Percentiles rank a stretch among this genome's conserved stretches.
These are phyloP conservation scores for Taiozyma onychis DNA, from an alignment of 1,139 yeast genomes.

Conservation along the genomic window DNA sequence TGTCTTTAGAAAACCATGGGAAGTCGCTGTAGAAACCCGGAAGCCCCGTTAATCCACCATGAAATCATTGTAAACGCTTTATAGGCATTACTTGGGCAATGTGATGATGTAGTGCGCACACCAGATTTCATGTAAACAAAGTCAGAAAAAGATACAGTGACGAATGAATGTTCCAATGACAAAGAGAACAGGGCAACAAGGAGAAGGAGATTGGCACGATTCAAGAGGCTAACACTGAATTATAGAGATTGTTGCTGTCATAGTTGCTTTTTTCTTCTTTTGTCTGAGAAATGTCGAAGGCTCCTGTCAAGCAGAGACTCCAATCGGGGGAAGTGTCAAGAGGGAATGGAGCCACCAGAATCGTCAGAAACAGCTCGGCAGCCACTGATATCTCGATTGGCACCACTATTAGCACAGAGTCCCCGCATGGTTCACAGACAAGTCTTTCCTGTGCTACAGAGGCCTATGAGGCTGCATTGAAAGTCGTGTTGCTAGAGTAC, in stretches of 20 bases:
- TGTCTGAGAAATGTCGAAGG: background rate
- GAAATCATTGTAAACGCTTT: background rate
- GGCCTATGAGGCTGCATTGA: slow-evolving; percentile 38
- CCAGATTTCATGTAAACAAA: background rate
- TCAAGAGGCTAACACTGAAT: background rate
- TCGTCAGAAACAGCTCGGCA: slow-evolving; percentile 12
- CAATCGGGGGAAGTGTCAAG: background rate
- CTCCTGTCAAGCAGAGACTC: background rate
- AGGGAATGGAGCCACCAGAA: slow-evolving; percentile 2
- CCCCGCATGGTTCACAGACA: slow-evolving; percentile 2
- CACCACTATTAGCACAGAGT: slow-evolving; percentile 13
- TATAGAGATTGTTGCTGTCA: background rate
- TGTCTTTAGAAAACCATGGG: background rate
- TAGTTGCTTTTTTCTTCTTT: background rate
- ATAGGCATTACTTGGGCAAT: background rate
- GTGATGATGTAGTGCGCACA: background rate
- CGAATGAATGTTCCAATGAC: background rate
- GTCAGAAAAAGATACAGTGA: background rate
- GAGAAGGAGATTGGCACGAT: background rate
- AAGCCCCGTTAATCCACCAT: background rate
- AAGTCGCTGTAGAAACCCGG: background rate
- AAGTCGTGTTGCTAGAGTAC: slow-evolving; percentile 48
- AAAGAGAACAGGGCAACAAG: background rate
- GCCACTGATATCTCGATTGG: slow-evolving; percentile 11
- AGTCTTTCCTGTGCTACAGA: slow-evolving; percentile 2